Evolutionary conservation across 2,329 filamentous ascomycete species (phyloP), one percentile per base, ranked within the genome.

Genomic region (Epichloe hybrida): DNA sequence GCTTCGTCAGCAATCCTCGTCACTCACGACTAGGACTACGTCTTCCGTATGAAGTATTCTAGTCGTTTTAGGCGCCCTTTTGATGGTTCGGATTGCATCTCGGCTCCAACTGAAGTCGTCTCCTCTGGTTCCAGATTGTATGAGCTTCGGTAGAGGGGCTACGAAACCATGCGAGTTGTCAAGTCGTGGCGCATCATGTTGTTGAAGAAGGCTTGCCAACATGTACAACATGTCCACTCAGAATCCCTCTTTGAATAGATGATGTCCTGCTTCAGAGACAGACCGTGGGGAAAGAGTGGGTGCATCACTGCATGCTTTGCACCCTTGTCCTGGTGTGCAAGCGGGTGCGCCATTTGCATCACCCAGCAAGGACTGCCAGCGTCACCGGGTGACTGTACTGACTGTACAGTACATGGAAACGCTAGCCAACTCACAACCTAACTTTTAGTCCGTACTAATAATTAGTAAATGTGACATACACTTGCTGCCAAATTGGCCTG

Each of bases 201-300:
- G 47, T 39, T 49, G 20, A 49, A 49, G 34, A 37, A 43, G 41
- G 9, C 21, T 31, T 31, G 41, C 5, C 23, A 44, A 12, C 41
- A 44, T 37, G 20, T 47, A 36, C 21, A 38, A 5, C 41, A 44
- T 37, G 20, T 20, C 45, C 15, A 38, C 35, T 15, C 11, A 15
- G 27, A 31, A 38, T 47, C 34, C 17, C 27, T 23, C 37, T n/a
- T 35, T 41, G 46, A 21, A 36, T 45, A 11, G 45, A 49, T 49
- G 41, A 49, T 52, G 50, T 49, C 40, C 49, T 49, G 50, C 50
- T 46, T 49, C 36, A 38, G 13, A 36, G 40, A 46, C 42, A 27
- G 34, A 43, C 50, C 46, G 36, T 43, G 46, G 41, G 50, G 35
- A 49, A 50, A 39, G 35, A 46, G 48, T 50, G 48, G 48, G 42